Evolutionary conservation across 305 asterid genomes (phyloP).

Genomic region (Fraxinus dipetala): DNA sequence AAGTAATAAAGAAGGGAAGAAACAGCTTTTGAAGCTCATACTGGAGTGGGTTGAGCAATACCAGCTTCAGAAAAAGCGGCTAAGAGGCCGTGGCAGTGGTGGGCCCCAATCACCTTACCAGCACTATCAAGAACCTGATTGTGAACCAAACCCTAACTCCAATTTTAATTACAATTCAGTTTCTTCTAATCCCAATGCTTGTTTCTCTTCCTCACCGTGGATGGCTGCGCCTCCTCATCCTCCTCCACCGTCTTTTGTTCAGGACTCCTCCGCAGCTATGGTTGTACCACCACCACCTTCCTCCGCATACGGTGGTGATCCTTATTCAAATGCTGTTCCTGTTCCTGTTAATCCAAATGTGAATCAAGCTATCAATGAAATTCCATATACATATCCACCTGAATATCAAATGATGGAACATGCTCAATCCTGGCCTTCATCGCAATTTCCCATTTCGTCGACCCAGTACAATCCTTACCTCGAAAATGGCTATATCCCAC

Average conservation of each 20-base stretch:
- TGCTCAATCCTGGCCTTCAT: conserved; percentile 45
- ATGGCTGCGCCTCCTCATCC: conserved; percentile 16
- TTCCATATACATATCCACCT: conserved; percentile 29
- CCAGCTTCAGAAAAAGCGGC: conserved; percentile 63
- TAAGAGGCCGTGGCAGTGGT: conserved; percentile 19
- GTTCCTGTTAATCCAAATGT: conserved; percentile 8
- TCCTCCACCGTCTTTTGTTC: conserved; percentile 1
- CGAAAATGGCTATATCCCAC: conserved; percentile 17
- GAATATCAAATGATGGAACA: conserved; percentile 55
- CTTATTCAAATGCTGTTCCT: conserved; percentile 23
- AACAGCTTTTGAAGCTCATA: conserved; percentile 68
- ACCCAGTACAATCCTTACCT: conserved; percentile 43
- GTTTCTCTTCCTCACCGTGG: conserved; percentile 37
- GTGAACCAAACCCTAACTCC: conserved; percentile 32
- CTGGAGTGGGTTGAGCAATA: conserved; percentile 81
- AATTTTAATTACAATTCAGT: conserved; percentile 22
- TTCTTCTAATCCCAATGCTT: conserved; percentile 30
- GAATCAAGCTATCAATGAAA: conserved; percentile 36
- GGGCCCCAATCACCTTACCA: conserved; percentile 21
- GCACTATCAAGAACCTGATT: conserved; percentile 27
- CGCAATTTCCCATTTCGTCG: conserved; percentile 31
- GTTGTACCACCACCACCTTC: conserved; percentile 24
- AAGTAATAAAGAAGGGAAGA: conserved; percentile 61
- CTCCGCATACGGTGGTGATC: conserved; percentile 27
- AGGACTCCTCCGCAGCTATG: conserved; percentile 24